phyloP scores from a whole-genome alignment of 345 rosid species.

The Citrus reticulata region DNA sequence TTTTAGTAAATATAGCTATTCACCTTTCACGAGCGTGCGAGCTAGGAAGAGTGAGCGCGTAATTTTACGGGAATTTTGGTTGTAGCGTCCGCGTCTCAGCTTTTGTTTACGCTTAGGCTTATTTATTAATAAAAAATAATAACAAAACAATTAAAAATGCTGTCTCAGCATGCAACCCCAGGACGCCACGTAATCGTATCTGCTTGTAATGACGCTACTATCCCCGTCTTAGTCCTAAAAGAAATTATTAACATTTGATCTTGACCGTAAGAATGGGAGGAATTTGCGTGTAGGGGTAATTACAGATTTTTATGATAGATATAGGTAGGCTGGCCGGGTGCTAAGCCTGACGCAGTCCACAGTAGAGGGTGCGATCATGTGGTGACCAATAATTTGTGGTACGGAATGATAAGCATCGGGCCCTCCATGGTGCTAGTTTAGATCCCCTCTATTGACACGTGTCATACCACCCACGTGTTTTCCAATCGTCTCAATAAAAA shows the following conservation, averaged over 20 bases:
- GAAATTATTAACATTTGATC: too few relatives aligned
- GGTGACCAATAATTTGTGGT: conserved; percentile 1
- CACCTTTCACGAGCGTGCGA: background rate
- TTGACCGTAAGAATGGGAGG: background rate
- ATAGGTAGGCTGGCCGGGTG: background rate
- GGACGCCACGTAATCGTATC: conserved; percentile 23
- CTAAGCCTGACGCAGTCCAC: background rate
- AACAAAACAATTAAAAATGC: background rate
- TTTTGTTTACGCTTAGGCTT: background rate
- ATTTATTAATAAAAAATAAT: too few relatives aligned
- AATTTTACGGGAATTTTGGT: background rate
- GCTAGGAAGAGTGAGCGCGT: background rate
- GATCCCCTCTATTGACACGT: background rate
- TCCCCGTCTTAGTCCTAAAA: background rate
- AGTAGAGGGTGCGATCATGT: background rate
- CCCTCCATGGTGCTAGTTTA: background rate
- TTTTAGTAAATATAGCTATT: conserved; percentile 14
- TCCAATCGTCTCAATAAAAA: too few relatives aligned
- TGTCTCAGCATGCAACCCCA: conserved; percentile 13
- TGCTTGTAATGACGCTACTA: background rate
- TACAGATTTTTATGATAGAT: too few relatives aligned
- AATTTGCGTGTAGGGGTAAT: background rate
- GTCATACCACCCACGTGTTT: background rate
- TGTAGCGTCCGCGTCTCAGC: conserved; percentile 12
- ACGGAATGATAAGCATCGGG: conserved; percentile 3